These are phyloP conservation scores for Paradendryphiella salina DNA, from an alignment of 2,329 filamentous ascomycete species.

Conservation along the genomic window DNA sequence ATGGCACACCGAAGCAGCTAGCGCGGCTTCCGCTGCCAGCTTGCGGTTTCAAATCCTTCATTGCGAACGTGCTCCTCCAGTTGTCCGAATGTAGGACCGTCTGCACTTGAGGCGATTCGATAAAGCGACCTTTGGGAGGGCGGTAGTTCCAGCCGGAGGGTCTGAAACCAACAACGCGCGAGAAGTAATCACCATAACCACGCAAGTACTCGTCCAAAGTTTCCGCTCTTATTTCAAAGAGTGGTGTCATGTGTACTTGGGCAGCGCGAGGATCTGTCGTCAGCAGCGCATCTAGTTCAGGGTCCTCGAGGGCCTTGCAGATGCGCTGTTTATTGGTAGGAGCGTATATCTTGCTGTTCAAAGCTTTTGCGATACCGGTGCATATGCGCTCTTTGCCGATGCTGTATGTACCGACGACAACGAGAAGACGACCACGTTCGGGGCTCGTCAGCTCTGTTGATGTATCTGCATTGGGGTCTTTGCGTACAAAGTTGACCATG, in stretches of 20 bases:
- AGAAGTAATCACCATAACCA: conserved; percentile 78
- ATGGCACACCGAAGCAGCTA: conserved; percentile 90
- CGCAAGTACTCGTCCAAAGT: conserved; percentile 88
- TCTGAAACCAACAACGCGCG: conserved; percentile 83
- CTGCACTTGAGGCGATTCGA: conserved; percentile 64
- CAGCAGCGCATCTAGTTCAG: conserved; percentile 75
- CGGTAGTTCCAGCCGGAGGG: conserved; percentile 95
- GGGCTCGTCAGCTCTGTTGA: conserved; percentile 37
- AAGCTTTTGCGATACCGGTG: conserved; percentile 82
- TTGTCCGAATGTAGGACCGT: conserved; percentile 67
- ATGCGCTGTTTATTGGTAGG: conserved; percentile 81
- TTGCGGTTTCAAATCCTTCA: conserved; percentile 75
- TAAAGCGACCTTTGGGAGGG: conserved; percentile 66
- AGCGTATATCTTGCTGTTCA: conserved; percentile 88
- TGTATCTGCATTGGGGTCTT: conserved; percentile 43
- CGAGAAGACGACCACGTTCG: conserved; percentile 71
- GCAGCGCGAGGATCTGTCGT: conserved; percentile 80
- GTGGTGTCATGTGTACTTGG: conserved; percentile 95
- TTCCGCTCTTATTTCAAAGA: conserved; percentile 91
- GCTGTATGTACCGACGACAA: conserved; percentile 94
- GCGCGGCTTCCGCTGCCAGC: conserved; percentile 80
- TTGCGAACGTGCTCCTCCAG: conserved; percentile 76
- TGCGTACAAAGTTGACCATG: conserved; percentile 66
- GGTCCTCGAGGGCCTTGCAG: conserved; percentile 80
- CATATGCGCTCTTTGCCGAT: conserved; percentile 98